Evolutionary conservation across 257 asterid species (phyloP).

Genomic region (Dorcoceras hygrometricum): DNA sequence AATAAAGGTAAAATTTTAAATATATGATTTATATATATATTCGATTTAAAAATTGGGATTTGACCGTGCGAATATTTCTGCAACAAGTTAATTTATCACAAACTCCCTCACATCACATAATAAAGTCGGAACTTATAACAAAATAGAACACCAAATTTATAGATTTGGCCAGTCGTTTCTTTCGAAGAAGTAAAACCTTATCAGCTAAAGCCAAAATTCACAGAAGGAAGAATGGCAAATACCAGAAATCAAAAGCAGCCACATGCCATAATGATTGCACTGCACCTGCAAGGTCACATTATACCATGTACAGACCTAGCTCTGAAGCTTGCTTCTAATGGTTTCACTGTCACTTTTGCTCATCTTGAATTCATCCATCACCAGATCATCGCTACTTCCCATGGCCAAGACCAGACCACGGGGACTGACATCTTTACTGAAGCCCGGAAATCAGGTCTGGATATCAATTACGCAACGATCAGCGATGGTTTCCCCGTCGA

Average conservation of each 20-base stretch:
- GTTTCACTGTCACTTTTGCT: slow-evolving; percentile 22
- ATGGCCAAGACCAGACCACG: not conserved
- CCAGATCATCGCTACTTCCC: not conserved
- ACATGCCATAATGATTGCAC: slow-evolving; percentile 25
- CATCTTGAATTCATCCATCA: slow-evolving; percentile 15
- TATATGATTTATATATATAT: no score
- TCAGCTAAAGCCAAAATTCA: not conserved
- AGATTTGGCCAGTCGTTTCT: no score
- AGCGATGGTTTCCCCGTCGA: not conserved
- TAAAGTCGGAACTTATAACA: no score
- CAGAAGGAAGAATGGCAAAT: not conserved
- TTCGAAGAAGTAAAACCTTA: no score
- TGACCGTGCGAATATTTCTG: no score
- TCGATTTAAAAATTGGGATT: no score
- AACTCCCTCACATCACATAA: no score
- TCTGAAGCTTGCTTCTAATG: slow-evolving; percentile 21
- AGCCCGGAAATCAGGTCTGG: not conserved
- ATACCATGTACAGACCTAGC: slow-evolving; percentile 26
- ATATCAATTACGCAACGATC: not conserved
- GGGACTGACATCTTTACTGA: not conserved
- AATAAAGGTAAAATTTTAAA: no score
- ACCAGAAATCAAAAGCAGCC: slow-evolving; percentile 1
- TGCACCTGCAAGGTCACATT: slow-evolving; percentile 26
- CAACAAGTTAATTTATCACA: no score
- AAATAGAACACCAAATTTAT: no score